Percentiles rank a stretch among this genome's conserved stretches.
phyloP scores from a whole-genome alignment of 2,329 filamentous ascomycete genomes.

The Escovopsis sp. region DNA sequence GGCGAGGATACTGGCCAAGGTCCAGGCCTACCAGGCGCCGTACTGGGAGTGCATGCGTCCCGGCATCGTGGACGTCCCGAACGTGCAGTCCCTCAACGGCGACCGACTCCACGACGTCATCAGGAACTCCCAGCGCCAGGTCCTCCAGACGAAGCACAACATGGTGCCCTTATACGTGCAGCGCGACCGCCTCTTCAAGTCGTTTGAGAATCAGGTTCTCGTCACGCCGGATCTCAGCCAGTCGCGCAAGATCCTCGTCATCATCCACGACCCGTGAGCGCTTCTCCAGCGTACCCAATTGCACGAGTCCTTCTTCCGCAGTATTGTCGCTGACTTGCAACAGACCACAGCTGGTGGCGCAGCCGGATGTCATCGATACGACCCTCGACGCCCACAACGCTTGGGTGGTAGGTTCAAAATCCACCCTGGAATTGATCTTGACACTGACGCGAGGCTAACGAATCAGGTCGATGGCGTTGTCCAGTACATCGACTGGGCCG shows the following conservation, averaged over 20 bases:
- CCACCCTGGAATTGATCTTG: background rate
- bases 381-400: constrained; percentile 70
- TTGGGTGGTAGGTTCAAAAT: constrained; percentile 54
- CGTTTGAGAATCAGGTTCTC: constrained; percentile 76
- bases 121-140: constrained; percentile 58
- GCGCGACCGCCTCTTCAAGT: constrained; percentile 54
- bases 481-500: constrained; percentile 74
- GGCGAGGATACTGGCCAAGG: constrained; percentile 39
- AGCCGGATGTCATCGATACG: constrained; percentile 55
- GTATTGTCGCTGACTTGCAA: constrained; percentile 5
- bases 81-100: constrained; percentile 36
- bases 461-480: constrained; percentile 63
- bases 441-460: constrained; percentile 5
- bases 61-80: constrained; percentile 39
- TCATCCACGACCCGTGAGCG: constrained; percentile 80
- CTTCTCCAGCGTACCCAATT: background rate
- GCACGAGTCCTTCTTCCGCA: background rate
- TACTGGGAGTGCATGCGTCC: constrained; percentile 87
- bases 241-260: constrained; percentile 57
- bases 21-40: constrained; percentile 45
- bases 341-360: constrained; percentile 53
- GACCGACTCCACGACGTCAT: constrained; percentile 67
- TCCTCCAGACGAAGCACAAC: constrained; percentile 54
- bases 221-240: constrained; percentile 58
- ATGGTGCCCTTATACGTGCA: constrained; percentile 76